Evolutionary conservation across 495 filamentous ascomycete genomes (phyloP).

Genomic region (Aspergillus egyptiacus): DNA sequence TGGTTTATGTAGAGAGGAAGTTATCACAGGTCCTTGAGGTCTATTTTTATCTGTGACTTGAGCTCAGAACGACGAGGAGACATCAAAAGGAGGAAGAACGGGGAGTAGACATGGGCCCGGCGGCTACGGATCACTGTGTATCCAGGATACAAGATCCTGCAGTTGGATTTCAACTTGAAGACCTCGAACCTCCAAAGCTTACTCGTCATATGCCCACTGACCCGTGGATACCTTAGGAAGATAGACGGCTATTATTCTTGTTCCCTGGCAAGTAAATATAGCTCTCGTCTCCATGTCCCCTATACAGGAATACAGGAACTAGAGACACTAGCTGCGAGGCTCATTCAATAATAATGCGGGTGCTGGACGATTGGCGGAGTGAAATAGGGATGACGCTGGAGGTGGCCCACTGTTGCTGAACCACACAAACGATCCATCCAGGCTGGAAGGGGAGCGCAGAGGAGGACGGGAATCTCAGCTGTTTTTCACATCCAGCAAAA

Average conservation of each 20-base stretch:
- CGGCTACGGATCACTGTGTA: neutral
- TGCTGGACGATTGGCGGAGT: constrained; percentile 35
- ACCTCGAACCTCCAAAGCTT: too few species aligned
- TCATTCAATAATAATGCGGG: constrained; percentile 21
- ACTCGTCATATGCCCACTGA: neutral
- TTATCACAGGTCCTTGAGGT: too few species aligned
- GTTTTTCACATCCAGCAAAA: neutral
- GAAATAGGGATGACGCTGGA: constrained; percentile 41
- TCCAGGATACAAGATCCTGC: neutral
- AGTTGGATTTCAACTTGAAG: too few species aligned
- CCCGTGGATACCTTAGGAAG: too few species aligned
- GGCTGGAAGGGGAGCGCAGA: constrained; percentile 17
- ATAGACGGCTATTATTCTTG: neutral
- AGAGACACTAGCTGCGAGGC: constrained; percentile 15
- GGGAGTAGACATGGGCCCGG: neutral
- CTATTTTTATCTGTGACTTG: neutral
- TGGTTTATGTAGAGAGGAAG: too few species aligned
- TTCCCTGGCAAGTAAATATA: constrained; percentile 1
- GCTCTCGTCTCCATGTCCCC: neutral
- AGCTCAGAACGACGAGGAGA: neutral
- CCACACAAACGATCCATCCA: constrained; percentile 32
- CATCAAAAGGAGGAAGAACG: neutral
- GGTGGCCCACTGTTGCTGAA: constrained; percentile 44
- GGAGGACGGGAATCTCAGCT: constrained; percentile 1
- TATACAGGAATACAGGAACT: constrained; percentile 1